Conservation (phyloP, 179 eudicot genomes). For the Spergularia azorica region DNA sequence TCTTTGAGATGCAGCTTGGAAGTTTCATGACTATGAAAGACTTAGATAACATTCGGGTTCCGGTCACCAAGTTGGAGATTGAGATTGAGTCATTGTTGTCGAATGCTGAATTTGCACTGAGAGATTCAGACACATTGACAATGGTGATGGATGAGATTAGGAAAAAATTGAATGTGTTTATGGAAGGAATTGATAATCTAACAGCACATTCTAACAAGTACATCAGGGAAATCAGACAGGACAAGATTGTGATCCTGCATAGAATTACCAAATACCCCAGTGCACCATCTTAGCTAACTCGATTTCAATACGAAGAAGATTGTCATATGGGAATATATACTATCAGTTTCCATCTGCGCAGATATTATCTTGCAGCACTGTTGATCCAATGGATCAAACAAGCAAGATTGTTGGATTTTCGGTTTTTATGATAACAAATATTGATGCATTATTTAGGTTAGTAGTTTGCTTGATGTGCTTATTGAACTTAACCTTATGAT, state of each 20-base stretch:
- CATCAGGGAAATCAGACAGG: conserved; percentile 47
- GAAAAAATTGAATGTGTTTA: conserved; percentile 39
- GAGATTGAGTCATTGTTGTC: conserved; percentile 48
- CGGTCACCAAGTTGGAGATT: conserved; percentile 50
- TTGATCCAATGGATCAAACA: not conserved
- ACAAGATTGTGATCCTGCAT: conserved; percentile 51
- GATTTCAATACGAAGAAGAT: not conserved
- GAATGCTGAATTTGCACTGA: conserved; percentile 43
- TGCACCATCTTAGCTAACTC: conserved; percentile 27
- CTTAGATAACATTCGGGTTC: conserved; percentile 43
- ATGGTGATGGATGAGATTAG: conserved; percentile 53
- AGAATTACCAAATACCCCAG: conserved; percentile 41
- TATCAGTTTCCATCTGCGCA: not conserved
- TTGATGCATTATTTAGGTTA: too few relatives aligned
- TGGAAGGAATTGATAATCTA: conserved; percentile 46
- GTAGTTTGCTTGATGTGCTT: too few relatives aligned
- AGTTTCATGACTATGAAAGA: conserved; percentile 47
- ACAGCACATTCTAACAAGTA: conserved; percentile 46
- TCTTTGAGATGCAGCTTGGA: conserved; percentile 43
- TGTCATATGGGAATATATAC: not conserved
- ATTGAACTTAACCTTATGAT: too few relatives aligned
- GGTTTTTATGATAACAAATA: too few relatives aligned
- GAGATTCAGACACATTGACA: conserved; percentile 36
- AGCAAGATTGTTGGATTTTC: too few relatives aligned
- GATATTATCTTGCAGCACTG: too few relatives aligned